phyloP scores from a whole-genome alignment of 805 yeast genomes.

The Nakazawaea molendinolei region DNA sequence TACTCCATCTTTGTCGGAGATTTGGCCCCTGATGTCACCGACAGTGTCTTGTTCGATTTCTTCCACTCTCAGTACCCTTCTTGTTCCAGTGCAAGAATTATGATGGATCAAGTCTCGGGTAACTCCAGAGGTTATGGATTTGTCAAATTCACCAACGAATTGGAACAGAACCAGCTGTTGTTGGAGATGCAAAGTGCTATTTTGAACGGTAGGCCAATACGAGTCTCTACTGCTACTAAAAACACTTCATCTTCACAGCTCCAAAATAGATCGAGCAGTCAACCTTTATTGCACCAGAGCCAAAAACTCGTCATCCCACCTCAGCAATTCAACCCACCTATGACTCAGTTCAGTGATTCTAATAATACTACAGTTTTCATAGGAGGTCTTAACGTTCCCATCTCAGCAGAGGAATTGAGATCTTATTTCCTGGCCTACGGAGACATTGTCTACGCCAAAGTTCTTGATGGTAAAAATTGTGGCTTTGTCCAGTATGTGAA shows the following conservation, averaged over 20 bases:
- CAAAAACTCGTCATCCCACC: slow-evolving; percentile 19
- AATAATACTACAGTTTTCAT: slow-evolving; percentile 72
- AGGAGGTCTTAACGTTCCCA: slow-evolving; percentile 58
- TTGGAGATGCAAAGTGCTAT: slow-evolving; percentile 76
- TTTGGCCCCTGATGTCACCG: slow-evolving; percentile 66
- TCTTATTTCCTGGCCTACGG: slow-evolving; percentile 64
- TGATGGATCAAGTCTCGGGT: slow-evolving; percentile 66
- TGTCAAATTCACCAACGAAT: slow-evolving; percentile 62
- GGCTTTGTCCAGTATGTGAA: slow-evolving; percentile 82
- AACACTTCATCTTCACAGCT: neutral
- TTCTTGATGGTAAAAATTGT: slow-evolving; percentile 71
- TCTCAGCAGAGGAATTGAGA: slow-evolving; percentile 57
- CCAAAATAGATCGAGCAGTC: neutral
- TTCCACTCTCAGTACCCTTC: slow-evolving; percentile 70
- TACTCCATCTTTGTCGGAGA: slow-evolving; percentile 84
- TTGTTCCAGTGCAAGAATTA: slow-evolving; percentile 69
- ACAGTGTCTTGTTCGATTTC: slow-evolving; percentile 52
- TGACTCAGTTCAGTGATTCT: slow-evolving; percentile 68
- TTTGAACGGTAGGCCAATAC: slow-evolving; percentile 66
- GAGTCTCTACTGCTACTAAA: slow-evolving; percentile 63
- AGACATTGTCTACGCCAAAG: slow-evolving; percentile 66
- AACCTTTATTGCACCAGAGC: slow-evolving; percentile 11
- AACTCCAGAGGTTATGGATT: slow-evolving; percentile 84
- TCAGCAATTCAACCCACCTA: slow-evolving; percentile 33
- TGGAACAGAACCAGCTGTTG: slow-evolving; percentile 66